Percentiles rank a stretch among this genome's conserved stretches.
These are phyloP conservation scores for Paracoccidioides lutzii DNA, from an alignment of 2,329 filamentous ascomycete genomes.

Conservation along the genomic window DNA sequence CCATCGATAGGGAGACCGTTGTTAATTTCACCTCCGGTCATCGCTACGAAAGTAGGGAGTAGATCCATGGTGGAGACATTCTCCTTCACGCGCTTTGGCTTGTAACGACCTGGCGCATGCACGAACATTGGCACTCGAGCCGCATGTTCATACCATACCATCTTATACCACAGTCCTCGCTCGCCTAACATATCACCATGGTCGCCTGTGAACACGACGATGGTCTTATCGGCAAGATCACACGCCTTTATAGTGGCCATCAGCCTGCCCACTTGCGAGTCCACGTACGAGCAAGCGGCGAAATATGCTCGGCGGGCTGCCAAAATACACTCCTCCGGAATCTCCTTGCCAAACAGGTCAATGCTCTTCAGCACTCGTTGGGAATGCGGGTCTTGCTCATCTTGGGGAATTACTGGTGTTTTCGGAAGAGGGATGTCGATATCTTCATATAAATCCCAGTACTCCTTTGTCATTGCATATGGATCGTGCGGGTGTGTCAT, in stretches of 20 bases:
- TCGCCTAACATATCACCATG: conserved; percentile 95
- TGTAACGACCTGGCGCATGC: conserved; percentile 63
- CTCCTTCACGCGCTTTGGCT: conserved; percentile 61
- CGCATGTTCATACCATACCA: conserved; percentile 90
- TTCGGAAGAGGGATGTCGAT: conserved; percentile 77
- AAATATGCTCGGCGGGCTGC: conserved; percentile 81
- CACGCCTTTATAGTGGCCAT: conserved; percentile 66
- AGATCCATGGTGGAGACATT: conserved; percentile 89
- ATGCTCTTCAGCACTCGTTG: conserved; percentile 75
- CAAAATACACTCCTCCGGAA: conserved; percentile 76
- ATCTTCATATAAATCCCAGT: conserved; percentile 82
- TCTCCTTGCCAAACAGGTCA: conserved; percentile 72
- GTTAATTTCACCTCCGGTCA: conserved; percentile 59
- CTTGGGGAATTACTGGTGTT: conserved; percentile 57
- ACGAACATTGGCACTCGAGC: conserved; percentile 80
- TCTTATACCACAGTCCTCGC: conserved; percentile 87
- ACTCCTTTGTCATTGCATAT: conserved; percentile 86
- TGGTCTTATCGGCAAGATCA: conserved; percentile 69
- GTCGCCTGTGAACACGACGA: conserved; percentile 84
- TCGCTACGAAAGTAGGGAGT: conserved; percentile 73
- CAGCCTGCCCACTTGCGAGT: conserved; percentile 79
- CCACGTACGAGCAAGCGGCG: conserved; percentile 83
- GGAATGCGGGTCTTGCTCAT: conserved; percentile 76
- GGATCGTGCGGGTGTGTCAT: conserved; percentile 92
- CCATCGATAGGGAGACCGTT: conserved; percentile 74